Conservation (phyloP, 2,329 filamentous ascomycete species). For the Trichoderma sp. region DNA sequence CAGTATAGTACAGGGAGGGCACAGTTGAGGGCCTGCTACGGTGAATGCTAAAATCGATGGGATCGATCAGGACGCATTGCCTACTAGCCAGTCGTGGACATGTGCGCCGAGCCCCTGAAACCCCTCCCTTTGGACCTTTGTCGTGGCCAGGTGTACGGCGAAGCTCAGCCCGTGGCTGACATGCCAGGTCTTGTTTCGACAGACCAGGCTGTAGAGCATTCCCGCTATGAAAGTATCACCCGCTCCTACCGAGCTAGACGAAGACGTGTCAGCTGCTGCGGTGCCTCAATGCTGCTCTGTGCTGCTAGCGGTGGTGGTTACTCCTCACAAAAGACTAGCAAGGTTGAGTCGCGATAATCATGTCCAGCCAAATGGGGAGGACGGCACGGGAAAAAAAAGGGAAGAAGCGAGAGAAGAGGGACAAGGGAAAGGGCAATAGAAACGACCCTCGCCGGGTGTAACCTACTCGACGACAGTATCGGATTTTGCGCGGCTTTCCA, state of each 20-base stretch:
- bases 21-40: not conserved
- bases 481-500: constrained; percentile 44
- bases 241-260: constrained; percentile 67
- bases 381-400: not conserved
- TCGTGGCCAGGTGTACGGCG: constrained; percentile 68
- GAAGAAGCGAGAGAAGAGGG: not conserved
- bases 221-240: constrained; percentile 78
- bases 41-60: not conserved
- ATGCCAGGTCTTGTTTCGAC: constrained; percentile 54
- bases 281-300: constrained; percentile 20
- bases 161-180: constrained; percentile 56
- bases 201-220: constrained; percentile 65
- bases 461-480: constrained; percentile 64
- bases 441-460: constrained; percentile 20
- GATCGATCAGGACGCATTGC: constrained; percentile 19
- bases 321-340: constrained; percentile 16
- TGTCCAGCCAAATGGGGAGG: constrained; percentile 1
- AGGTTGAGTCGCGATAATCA: constrained; percentile 10
- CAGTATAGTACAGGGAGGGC: not conserved
- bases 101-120: constrained; percentile 56
- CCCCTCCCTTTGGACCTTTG: constrained; percentile 69
- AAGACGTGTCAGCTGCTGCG: constrained; percentile 25
- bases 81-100: constrained; percentile 26
- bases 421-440: not conserved
- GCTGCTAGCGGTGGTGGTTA: not conserved